Evolutionary conservation across 192 early-diverging fungal genomes (phyloP).

Genomic region (Coemansia sp.): DNA sequence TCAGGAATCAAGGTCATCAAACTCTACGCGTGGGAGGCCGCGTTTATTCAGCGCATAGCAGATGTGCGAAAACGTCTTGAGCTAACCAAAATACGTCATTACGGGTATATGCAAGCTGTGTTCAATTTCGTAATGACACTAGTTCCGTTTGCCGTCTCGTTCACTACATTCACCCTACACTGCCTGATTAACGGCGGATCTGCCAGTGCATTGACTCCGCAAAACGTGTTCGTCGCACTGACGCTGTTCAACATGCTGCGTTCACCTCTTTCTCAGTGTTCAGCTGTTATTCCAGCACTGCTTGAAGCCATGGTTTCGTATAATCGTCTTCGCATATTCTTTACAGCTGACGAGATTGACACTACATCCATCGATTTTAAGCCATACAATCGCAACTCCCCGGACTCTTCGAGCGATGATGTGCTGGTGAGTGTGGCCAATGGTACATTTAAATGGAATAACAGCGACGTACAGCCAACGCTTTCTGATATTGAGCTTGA

Average conservation of each 20-base stretch:
- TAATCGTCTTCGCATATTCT: constrained; percentile 31
- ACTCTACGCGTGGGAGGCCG: constrained; percentile 66
- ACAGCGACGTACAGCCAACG: constrained; percentile 20
- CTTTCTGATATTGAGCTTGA: constrained; percentile 43
- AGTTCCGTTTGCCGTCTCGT: constrained; percentile 47
- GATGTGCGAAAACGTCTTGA: constrained; percentile 34
- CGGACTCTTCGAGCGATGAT: constrained; percentile 15
- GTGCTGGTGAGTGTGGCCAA: constrained; percentile 26
- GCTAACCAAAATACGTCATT: constrained; percentile 34
- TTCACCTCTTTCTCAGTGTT: constrained; percentile 31
- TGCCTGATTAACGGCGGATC: constrained; percentile 29
- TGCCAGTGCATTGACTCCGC: constrained; percentile 46
- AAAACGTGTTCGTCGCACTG: constrained; percentile 51
- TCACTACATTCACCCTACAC: constrained; percentile 45
- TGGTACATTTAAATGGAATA: constrained; percentile 59
- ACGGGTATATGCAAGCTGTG: constrained; percentile 28
- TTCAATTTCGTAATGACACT: constrained; percentile 46
- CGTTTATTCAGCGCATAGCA: constrained; percentile 42
- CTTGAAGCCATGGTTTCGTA: constrained; percentile 43
- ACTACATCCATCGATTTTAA: constrained; percentile 21
- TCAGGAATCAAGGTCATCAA: constrained; percentile 68
- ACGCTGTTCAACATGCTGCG: constrained; percentile 53
- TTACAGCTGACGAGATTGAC: constrained; percentile 45
- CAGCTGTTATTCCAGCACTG: constrained; percentile 29
- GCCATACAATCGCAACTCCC: constrained; percentile 37